A percentile compares a stretch with the other conserved stretches of the same genome.
phyloP scores from a whole-genome alignment of 2,329 filamentous ascomycete species.

The Neocatenulostroma microsporum region DNA sequence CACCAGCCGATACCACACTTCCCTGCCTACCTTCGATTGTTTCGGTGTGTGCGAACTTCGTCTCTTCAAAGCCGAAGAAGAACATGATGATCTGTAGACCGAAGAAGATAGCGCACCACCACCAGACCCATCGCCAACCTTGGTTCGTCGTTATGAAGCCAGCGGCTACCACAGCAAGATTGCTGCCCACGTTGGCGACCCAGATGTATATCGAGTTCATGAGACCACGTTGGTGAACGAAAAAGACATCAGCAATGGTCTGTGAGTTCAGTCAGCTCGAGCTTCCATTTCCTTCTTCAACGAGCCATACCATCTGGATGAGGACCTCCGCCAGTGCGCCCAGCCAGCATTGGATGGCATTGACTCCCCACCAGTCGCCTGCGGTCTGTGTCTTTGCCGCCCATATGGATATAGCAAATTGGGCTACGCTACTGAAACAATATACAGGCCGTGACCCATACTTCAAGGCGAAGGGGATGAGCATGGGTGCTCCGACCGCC shows the following conservation, averaged over 20 bases:
- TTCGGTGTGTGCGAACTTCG: slow-evolving; percentile 19
- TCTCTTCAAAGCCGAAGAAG: slow-evolving; percentile 39
- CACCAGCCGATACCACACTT: slow-evolving; percentile 13
- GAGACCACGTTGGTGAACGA: slow-evolving; percentile 38
- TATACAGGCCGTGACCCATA: slow-evolving; percentile 46
- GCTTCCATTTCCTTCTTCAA: too few relatives aligned
- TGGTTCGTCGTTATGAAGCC: slow-evolving; percentile 36
- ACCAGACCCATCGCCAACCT: slow-evolving; percentile 37
- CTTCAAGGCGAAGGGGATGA: slow-evolving; percentile 47
- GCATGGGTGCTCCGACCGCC: slow-evolving; percentile 41
- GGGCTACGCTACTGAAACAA: slow-evolving; percentile 40
- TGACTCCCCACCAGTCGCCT: slow-evolving; percentile 39
- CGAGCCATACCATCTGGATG: slow-evolving; percentile 47
- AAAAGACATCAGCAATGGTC: slow-evolving; percentile 41
- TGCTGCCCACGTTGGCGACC: slow-evolving; percentile 29
- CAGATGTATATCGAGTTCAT: slow-evolving; percentile 44
- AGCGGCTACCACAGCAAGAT: slow-evolving; percentile 34
- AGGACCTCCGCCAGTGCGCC: slow-evolving; percentile 46
- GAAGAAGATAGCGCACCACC: slow-evolving; percentile 39
- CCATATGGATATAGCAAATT: slow-evolving; percentile 45
- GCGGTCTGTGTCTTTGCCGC: slow-evolving; percentile 36
- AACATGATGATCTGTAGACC: slow-evolving; percentile 33
- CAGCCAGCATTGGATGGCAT: slow-evolving; percentile 37
- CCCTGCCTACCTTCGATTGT: slow-evolving; percentile 16
- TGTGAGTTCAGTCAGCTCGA: too few relatives aligned